These are phyloP conservation scores for Penicillium sp. DNA, from an alignment of 2,329 filamentous ascomycete species.

Conservation along the genomic window DNA sequence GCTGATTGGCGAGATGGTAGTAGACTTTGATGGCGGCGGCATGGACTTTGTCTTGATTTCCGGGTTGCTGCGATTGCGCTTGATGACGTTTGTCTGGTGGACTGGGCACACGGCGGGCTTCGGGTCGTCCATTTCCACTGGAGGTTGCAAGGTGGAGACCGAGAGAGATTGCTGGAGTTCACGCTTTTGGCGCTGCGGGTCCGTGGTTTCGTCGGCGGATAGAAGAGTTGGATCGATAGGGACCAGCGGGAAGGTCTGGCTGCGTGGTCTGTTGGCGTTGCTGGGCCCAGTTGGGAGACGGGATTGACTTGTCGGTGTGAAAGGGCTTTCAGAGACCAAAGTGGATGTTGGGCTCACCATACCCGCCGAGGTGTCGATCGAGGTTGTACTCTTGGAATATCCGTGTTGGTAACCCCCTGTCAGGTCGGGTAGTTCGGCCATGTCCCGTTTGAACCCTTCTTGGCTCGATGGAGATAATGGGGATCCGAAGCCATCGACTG, in stretches of 20 bases:
- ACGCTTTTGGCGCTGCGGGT: constrained; percentile 56
- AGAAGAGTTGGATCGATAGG: constrained; percentile 51
- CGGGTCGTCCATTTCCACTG: constrained; percentile 47
- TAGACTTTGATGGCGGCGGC: constrained; percentile 42
- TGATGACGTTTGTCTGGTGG: constrained; percentile 34
- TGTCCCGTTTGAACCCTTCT: constrained; percentile 64
- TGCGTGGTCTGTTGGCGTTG: constrained; percentile 72
- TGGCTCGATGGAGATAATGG: constrained; percentile 68
- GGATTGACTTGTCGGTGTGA: constrained; percentile 55
- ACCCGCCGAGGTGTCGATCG: constrained; percentile 64
- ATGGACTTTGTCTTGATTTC: constrained; percentile 45
- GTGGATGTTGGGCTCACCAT: constrained; percentile 72
- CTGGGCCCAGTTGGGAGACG: constrained; percentile 48
- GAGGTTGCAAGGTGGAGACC: constrained; percentile 51
- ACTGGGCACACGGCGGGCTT: constrained; percentile 28
- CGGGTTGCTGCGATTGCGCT: constrained; percentile 46
- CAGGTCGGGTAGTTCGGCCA: constrained; percentile 61
- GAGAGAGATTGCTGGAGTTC: constrained; percentile 40
- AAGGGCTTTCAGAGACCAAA: constrained; percentile 76
- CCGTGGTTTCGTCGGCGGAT: constrained; percentile 49
- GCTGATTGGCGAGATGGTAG: constrained; percentile 50
- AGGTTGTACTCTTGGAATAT: constrained; percentile 66
- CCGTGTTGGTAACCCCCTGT: constrained; percentile 60
- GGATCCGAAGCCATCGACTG: constrained; percentile 60
- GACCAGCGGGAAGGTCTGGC: constrained; percentile 79